Evolutionary conservation across 1,284 basidiomycete species (phyloP).

Genomic region (Inonotus hispidus): DNA sequence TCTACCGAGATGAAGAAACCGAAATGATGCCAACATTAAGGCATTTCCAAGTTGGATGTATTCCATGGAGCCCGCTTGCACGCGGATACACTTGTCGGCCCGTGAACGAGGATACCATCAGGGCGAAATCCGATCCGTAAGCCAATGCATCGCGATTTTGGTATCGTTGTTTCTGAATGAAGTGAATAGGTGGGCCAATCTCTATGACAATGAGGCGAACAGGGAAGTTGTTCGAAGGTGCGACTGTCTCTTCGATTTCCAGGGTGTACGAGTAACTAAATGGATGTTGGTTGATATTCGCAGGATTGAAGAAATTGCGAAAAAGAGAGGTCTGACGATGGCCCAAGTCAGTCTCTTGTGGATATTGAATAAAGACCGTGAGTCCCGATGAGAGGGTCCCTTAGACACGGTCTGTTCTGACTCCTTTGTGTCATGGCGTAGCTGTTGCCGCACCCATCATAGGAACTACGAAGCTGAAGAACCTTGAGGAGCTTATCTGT

Average conservation of each 20-base stretch:
- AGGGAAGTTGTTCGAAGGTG: background rate
- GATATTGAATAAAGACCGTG: constrained; percentile 35
- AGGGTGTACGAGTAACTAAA: too few species aligned
- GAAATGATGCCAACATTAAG: constrained; percentile 62
- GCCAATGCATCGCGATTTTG: background rate
- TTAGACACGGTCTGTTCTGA: too few species aligned
- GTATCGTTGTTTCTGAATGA: background rate
- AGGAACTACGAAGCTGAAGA: constrained; percentile 45
- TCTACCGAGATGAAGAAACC: constrained; percentile 64
- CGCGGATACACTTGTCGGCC: constrained; percentile 43
- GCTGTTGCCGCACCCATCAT: constrained; percentile 47
- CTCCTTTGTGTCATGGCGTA: too few species aligned
- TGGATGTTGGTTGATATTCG: background rate
- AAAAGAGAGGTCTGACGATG: constrained; percentile 47
- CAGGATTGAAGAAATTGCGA: constrained; percentile 45
- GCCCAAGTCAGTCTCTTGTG: constrained; percentile 53
- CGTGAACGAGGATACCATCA: constrained; percentile 30
- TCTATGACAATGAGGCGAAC: constrained; percentile 10
- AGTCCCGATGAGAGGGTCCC: too few species aligned
- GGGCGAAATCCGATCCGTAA: constrained; percentile 14
- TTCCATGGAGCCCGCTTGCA: constrained; percentile 47
- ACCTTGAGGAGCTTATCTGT: constrained; percentile 47
- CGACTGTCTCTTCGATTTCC: too few species aligned
- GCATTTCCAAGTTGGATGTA: constrained; percentile 31
- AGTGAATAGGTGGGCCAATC: background rate